Evolutionary conservation across 371 early-diverging fungal species (phyloP).

Genomic region (Entomophthora muscae): DNA sequence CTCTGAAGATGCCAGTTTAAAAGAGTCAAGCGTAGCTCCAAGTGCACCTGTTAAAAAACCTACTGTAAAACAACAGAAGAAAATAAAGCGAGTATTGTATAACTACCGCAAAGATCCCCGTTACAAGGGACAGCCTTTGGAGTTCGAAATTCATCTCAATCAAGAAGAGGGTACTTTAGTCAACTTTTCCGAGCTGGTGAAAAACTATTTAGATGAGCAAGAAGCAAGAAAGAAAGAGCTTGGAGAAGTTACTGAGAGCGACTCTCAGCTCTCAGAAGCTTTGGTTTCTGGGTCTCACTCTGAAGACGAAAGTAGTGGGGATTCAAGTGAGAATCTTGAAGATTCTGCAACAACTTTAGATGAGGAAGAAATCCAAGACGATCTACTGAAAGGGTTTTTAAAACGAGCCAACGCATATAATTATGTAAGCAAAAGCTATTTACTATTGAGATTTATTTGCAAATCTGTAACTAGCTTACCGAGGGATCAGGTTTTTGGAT

Average conservation of each 20-base stretch:
- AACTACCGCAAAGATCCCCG: not conserved
- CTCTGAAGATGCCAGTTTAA: not conserved
- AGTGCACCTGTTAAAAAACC: not conserved
- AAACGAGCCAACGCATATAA: no score
- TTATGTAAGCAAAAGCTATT: no score
- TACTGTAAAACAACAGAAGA: not conserved
- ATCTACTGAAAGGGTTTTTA: not conserved
- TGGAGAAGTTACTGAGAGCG: not conserved
- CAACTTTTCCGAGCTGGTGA: not conserved
- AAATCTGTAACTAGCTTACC: no score
- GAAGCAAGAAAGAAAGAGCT: not conserved
- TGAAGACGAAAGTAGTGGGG: no score
- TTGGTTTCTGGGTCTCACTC: no score
- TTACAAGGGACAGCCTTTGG: not conserved
- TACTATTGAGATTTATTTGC: no score
- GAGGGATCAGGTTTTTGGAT: no score
- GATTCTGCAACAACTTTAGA: no score
- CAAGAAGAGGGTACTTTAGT: not conserved
- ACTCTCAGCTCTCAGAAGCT: no score
- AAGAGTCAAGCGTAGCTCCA: not conserved
- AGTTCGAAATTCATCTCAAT: not conserved
- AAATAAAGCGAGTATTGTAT: not conserved
- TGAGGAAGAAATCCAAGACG: not conserved
- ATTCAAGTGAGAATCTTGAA: no score
- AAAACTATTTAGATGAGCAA: not conserved